Evolutionary conservation across 768 basidiomycete genomes (phyloP).

Genomic region (Pleurotus salmoneostramineus): DNA sequence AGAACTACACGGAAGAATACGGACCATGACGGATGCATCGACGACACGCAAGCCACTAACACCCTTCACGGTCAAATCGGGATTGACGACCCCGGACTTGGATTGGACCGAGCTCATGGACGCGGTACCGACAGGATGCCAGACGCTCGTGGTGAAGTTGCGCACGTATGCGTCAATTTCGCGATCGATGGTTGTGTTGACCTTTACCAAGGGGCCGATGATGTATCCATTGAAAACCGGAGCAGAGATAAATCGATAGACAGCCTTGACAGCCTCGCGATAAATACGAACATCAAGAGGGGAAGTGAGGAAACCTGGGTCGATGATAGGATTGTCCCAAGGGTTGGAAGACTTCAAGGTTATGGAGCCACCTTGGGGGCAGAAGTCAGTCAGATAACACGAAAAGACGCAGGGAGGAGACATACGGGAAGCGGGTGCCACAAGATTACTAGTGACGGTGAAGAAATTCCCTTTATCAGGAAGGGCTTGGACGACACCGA

Average conservation of each 20-base stretch:
- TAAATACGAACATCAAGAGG: slow-evolving; percentile 15
- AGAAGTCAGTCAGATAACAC: not conserved
- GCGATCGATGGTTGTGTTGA: slow-evolving; percentile 21
- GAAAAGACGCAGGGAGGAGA: not conserved
- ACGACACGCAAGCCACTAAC: slow-evolving; percentile 29
- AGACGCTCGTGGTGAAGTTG: slow-evolving; percentile 16
- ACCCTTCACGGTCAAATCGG: slow-evolving; percentile 30
- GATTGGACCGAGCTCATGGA: slow-evolving; percentile 15
- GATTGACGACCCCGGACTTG: slow-evolving; percentile 20
- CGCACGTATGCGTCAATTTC: slow-evolving; percentile 22
- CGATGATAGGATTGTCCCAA: slow-evolving; percentile 36
- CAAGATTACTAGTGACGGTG: slow-evolving; percentile 15
- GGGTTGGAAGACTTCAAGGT: slow-evolving; percentile 31
- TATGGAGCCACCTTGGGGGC: slow-evolving; percentile 19
- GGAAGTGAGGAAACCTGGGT: slow-evolving; percentile 35
- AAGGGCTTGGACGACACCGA: slow-evolving; percentile 6
- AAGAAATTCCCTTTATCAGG: slow-evolving; percentile 18
- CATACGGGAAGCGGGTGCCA: slow-evolving; percentile 22
- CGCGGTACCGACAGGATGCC: slow-evolving; percentile 27
- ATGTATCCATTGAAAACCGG: slow-evolving; percentile 16
- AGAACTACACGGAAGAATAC: not conserved
- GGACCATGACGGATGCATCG: slow-evolving; percentile 28
- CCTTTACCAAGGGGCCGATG: slow-evolving; percentile 9
- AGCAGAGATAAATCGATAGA: slow-evolving; percentile 11
- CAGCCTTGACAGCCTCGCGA: slow-evolving; percentile 13